Base-by-base conservation (phyloP, 2,329 filamentous ascomycete species). In the Calonectria pseudoreteaudii region DNA sequence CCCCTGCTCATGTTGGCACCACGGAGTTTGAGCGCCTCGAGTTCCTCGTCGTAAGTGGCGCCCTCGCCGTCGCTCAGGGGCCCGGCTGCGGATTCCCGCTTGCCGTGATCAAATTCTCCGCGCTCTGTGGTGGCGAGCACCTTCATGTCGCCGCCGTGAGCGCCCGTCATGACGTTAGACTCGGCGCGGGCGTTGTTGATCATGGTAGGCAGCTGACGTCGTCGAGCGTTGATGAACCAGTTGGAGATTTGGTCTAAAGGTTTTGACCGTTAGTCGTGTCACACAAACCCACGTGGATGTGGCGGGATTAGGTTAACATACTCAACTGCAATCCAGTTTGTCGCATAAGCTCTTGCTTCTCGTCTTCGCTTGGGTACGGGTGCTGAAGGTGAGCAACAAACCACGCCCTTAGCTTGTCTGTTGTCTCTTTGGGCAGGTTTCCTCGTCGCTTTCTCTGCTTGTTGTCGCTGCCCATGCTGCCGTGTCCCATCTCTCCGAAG, bases 361-460 rank as follows among this genome's bases (percentile, higher is more conserved):
- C 94, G 75, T 97, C 94, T 83, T 97, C 94, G 6, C 92, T 95
- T 1, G 95, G 95, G 82, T 98, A 98, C 0, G 95, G 95, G 81
- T 97, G 95, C 74, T 92, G 88, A 10, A 95, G 84, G 83, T 97
- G 94, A n/a, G 89, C 88, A 66, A 92, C 85, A 77, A 97, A 96
- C 95, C 95, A 98, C 0, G 91, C 87, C 68, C 94, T 91, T 50
- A 98, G 87, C 77, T 94, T 93, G 81, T 96, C 94, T 0, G 95
- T 98, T 0, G 95, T 94, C 69, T 95, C 94, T 82, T 97, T 97
- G n/a, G 95, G 95, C 4, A 98, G 88, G 81, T 98, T 98, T 1
- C 95, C 95, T 49, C 95, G 90, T 67, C 95, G 89, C 82, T 91
- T 93, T 38, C 91, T 86, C 77, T 88, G 88, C 82, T 89, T 91